Conservation (phyloP, 805 yeast genomes). For the Yarrowia deformans region DNA sequence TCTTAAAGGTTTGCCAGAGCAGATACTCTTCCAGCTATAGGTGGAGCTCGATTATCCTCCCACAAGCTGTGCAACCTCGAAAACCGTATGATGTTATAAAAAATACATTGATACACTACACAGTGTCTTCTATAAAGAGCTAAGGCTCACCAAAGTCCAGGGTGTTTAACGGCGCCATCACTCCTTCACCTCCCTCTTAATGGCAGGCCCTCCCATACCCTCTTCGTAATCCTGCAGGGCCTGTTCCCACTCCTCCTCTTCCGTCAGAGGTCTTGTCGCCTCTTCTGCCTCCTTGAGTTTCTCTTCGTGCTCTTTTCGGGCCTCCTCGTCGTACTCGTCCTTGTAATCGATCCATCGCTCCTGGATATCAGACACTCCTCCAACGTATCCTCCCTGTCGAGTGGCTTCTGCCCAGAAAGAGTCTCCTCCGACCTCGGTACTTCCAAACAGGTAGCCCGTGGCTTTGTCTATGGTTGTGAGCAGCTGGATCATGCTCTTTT, state of each 20-base stretch:
- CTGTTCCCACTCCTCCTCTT: conserved; percentile 71
- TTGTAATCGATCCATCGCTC: conserved; percentile 95
- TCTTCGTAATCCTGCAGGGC: conserved; percentile 68
- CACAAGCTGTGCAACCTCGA: no score
- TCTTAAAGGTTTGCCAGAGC: no score
- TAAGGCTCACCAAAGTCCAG: no score
- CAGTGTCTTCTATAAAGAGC: no score
- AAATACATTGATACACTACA: no score
- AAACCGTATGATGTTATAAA: no score
- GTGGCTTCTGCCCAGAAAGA: conserved; percentile 97
- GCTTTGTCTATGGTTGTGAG: conserved; percentile 85
- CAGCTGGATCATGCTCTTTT: conserved; percentile 85
- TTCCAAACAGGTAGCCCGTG: conserved; percentile 90
- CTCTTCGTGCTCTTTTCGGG: conserved; percentile 56
- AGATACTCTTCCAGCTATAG: no score
- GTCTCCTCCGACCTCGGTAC: conserved; percentile 96
- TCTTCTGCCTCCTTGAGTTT: conserved; percentile 51
- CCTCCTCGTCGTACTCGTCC: conserved; percentile 72
- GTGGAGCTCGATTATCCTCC: no score
- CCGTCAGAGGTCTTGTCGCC: conserved; percentile 41
- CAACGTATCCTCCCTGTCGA: conserved; percentile 65
- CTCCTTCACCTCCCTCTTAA: neutral
- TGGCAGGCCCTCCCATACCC: conserved; percentile 46
- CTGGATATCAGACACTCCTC: conserved; percentile 73
- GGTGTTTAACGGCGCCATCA: no score